phyloP scores from a whole-genome alignment of 176 grass and related monocot species.

The Oryza officinalis region DNA sequence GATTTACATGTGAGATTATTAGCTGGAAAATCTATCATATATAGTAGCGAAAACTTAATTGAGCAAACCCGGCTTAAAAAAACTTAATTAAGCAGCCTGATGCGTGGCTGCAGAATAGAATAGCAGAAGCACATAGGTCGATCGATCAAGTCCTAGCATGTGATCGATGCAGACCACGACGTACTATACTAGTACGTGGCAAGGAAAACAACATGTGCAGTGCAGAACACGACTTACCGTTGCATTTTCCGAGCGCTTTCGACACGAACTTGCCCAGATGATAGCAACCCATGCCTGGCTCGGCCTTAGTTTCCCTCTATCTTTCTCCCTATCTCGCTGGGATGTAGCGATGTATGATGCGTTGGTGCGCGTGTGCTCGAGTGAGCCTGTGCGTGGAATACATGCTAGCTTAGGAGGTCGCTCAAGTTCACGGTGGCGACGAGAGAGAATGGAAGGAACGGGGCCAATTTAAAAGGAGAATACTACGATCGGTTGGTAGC shows the following conservation, averaged over 20 bases:
- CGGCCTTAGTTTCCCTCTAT: background rate
- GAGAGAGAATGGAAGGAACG: conserved; percentile 16
- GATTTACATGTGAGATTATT: background rate
- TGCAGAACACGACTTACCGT: conserved; percentile 34
- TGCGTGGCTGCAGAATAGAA: background rate
- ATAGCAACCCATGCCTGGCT: conserved; percentile 77
- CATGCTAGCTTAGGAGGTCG: conserved; percentile 33
- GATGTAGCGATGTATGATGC: background rate
- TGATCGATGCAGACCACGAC: background rate
- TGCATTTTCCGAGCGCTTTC: conserved; percentile 65
- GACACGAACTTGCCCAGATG: conserved; percentile 62
- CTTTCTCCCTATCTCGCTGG: conserved; percentile 24
- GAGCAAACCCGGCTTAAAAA: too few relatives aligned
- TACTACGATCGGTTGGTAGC: conserved; percentile 19
- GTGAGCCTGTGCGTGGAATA: conserved; percentile 23
- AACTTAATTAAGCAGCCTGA: background rate
- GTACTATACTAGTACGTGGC: background rate
- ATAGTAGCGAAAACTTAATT: background rate
- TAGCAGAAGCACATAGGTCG: too few relatives aligned
- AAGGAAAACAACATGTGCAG: background rate
- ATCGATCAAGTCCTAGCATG: background rate
- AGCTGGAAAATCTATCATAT: background rate
- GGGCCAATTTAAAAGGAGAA: conserved; percentile 39
- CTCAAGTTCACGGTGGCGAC: conserved; percentile 14
- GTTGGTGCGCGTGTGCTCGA: conserved; percentile 1